Base-by-base conservation (phyloP, 257 asterid genomes). In the Jacaranda mimosifolia region DNA sequence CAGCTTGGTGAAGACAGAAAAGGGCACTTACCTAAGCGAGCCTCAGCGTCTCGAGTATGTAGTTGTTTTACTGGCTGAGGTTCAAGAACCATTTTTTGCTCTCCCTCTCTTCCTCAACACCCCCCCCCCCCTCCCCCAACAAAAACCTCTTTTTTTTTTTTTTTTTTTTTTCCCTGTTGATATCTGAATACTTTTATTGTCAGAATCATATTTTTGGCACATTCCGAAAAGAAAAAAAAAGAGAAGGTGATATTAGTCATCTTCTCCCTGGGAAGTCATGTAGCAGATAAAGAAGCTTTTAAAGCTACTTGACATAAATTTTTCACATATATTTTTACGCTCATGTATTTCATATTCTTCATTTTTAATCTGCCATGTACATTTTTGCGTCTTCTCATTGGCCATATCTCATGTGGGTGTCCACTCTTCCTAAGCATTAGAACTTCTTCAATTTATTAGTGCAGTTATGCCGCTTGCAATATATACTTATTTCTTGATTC, bases 1-100 rank as follows among this genome's bases (percentile, higher is more conserved):
- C 99, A 95, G 89, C 91, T 93, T 69, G 99, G 99, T 81, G 97
- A 95, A 80, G 98, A 95, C 83, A 90, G 91, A 77, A 84, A 86
- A 77, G 97, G 99, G 58, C 85, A 84, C 76, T 43, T 74, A 49
- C 98, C 97, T 69, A 93, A 95, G 88, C 91, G 99, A 74, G 94
- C 94, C 56, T 91, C 97, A 0, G 80, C 85, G 14, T 55, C 91
- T 62, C 89, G 82, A 39, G 99, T 92, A 87, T 19, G 89, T 75
- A 55, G 76, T 52, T 63, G n/a, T 76, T 76, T 68, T 70, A 43
- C 68, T 83, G 35, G 40, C 48, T 72, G 46, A 46, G 75, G 36
- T 74, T 74, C 40, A 53, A 76, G 14, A 48, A 46, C 19, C 39
- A 7, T 36, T 53, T 36, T 55, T 49, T n/a, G n/a, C n/a, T n/a